Percentiles rank a stretch among this genome's conserved stretches.
Evolutionary conservation across 768 basidiomycete genomes (phyloP).

Genomic region (Macrocybe gigantea): DNA sequence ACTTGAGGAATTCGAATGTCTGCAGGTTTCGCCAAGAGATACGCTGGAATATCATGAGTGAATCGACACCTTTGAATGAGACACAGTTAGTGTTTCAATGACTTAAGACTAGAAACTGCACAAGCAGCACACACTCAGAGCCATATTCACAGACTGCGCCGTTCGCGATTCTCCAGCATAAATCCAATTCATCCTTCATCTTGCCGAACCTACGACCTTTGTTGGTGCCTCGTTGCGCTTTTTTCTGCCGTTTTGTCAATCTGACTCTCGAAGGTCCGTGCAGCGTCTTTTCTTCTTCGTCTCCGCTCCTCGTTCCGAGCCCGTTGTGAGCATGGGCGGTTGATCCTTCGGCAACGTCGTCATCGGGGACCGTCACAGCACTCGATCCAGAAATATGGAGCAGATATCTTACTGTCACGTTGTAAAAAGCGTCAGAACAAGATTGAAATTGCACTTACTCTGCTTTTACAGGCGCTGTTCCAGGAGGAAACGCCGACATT

Average conservation of each 20-base stretch:
- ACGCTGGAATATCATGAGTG: conserved; percentile 71
- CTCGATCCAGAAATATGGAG: conserved; percentile 16
- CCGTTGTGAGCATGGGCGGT: conserved; percentile 29
- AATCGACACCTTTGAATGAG: conserved; percentile 55
- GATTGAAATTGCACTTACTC: conserved; percentile 20
- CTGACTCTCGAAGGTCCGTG: conserved; percentile 24
- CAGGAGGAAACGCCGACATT: conserved; percentile 11
- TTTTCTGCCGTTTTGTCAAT: conserved; percentile 60
- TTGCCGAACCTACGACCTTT: conserved; percentile 77
- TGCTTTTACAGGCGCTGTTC: conserved; percentile 32
- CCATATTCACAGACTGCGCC: conserved; percentile 70
- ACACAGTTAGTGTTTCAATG: background rate
- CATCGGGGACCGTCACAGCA: conserved; percentile 23
- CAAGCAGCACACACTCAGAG: conserved; percentile 39
- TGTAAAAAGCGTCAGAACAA: background rate
- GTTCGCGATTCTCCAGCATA: conserved; percentile 78
- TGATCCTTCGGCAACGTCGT: conserved; percentile 56
- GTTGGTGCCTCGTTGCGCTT: conserved; percentile 75
- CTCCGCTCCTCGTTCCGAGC: conserved; percentile 14
- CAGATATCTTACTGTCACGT: conserved; percentile 22
- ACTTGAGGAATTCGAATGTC: conserved; percentile 61
- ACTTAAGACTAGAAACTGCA: background rate
- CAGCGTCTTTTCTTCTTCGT: conserved; percentile 13
- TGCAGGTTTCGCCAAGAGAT: conserved; percentile 67
- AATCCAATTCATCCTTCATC: conserved; percentile 70